phyloP scores from a whole-genome alignment of 1,284 basidiomycete species.

The Phlebopus sp. region DNA sequence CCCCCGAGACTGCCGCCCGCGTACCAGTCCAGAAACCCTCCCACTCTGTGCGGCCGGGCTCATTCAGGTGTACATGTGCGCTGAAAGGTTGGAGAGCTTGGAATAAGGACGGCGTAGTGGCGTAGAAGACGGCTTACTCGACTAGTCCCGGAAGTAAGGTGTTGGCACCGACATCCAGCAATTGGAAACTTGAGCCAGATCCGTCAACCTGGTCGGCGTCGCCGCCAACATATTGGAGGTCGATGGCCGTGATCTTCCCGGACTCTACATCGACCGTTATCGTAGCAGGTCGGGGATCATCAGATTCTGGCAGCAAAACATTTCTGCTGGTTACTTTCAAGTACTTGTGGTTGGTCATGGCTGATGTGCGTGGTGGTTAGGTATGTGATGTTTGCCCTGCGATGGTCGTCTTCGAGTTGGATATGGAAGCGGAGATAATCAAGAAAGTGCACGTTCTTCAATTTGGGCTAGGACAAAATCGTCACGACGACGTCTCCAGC shows the following conservation, averaged over 20 bases:
- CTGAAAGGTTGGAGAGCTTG: constrained; percentile 37
- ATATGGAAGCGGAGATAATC: neutral
- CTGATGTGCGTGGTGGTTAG: constrained; percentile 3
- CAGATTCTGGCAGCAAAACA: constrained; percentile 57
- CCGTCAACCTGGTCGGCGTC: constrained; percentile 28
- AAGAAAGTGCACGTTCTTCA: too few relatives aligned
- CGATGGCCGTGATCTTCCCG: constrained; percentile 68
- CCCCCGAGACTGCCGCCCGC: constrained; percentile 82
- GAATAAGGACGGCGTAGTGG: neutral
- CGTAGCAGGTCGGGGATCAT: constrained; percentile 62
- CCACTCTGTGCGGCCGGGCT: constrained; percentile 90
- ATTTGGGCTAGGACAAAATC: too few relatives aligned
- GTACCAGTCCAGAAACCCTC: constrained; percentile 94
- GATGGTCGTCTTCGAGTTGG: neutral
- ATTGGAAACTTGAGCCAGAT: constrained; percentile 36
- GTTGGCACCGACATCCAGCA: constrained; percentile 62
- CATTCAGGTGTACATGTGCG: constrained; percentile 90
- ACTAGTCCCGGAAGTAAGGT: constrained; percentile 82
- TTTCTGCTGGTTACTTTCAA: constrained; percentile 45
- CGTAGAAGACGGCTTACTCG: constrained; percentile 17
- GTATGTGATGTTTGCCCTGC: too few relatives aligned
- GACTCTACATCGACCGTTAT: constrained; percentile 59
- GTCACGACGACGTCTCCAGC: too few relatives aligned
- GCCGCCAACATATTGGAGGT: constrained; percentile 29
- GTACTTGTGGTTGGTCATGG: constrained; percentile 17